phyloP scores from a whole-genome alignment of 2,329 filamentous ascomycete species.

The Fusarium sp. region DNA sequence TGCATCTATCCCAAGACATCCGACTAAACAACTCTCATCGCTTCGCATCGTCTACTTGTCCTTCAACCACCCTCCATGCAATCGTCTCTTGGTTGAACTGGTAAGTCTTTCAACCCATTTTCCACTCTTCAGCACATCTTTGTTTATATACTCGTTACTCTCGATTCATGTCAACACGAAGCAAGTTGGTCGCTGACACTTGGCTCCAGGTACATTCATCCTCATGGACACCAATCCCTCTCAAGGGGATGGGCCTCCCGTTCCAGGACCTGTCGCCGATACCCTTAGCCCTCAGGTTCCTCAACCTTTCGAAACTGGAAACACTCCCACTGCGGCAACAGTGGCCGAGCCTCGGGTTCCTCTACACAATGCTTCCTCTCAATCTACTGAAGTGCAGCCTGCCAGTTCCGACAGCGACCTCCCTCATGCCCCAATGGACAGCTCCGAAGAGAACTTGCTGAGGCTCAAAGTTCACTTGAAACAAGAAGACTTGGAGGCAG shows the following conservation, averaged over 20 bases:
- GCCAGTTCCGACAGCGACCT: background rate
- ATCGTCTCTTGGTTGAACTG: background rate
- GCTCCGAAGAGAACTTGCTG: background rate
- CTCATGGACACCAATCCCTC: background rate
- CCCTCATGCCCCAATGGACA: background rate
- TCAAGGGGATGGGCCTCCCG: background rate
- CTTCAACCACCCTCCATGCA: background rate
- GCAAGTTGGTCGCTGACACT: background rate
- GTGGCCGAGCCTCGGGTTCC: background rate
- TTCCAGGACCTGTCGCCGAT: background rate
- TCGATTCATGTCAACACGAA: background rate
- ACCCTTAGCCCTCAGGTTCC: background rate
- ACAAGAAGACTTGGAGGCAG: too few relatives aligned
- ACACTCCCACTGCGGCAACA: background rate
- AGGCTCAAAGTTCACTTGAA: background rate
- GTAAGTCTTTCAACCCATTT: background rate
- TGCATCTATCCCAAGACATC: background rate
- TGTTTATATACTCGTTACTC: background rate
- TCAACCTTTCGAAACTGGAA: background rate
- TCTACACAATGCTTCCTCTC: background rate
- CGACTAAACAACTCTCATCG: background rate
- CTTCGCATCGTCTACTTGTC: background rate
- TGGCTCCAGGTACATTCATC: background rate
- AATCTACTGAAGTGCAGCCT: background rate
- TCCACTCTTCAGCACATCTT: background rate